Evolutionary conservation across 2,329 filamentous ascomycete species (phyloP), one percentile per base, ranked within the genome.

Genomic region (Huntiella abstrusa): DNA sequence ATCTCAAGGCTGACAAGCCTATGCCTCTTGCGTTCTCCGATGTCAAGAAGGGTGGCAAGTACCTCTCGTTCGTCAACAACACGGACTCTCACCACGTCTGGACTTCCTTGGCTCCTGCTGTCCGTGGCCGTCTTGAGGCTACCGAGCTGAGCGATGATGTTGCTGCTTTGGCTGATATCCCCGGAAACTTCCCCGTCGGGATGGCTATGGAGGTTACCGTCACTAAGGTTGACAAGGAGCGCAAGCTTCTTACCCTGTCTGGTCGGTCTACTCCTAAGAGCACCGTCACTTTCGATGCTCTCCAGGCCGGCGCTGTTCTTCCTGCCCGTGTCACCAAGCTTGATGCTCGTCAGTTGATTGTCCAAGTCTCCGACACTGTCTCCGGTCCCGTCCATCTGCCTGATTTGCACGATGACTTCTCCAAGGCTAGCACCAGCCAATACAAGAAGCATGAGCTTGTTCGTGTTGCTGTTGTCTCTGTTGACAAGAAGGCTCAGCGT

Each of bases 21-120:
- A 55, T 64, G 33, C 64, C 78, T 1, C 65, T 94, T 40, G 75
- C 76, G 5, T 65, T 95, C 32, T 77, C 83, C 19, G 74, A 83
- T 50, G 64, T 98, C 51, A 69, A 80, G 54, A 65, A 75, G 43
- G 86, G 81, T 13, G 78, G 80, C 13, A 73, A 71, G 2, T 77
- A 83, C 61, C 61, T 92, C 43, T 87, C 81, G 1, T 96, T 88
- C 57, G 75, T 98, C 58, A 98, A 96, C 68, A 96, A 95, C 57
- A 69, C 88, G 51, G 73, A 73, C 16, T 71, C 83, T 22, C 77
- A 83, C 52, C 83, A 74, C 56, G 69, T 94, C 16, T 96, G 91
- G 88, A 80, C 92, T 40, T 95, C 86, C 56, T 64, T 98, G 16
- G 85, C 87, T 1, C 86, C 91, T 5, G 84, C 80, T 45, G 77